Evolutionary conservation across 331 rosid genomes (phyloP), one percentile per base, ranked within the genome.

Genomic region (Quercus phellos): DNA sequence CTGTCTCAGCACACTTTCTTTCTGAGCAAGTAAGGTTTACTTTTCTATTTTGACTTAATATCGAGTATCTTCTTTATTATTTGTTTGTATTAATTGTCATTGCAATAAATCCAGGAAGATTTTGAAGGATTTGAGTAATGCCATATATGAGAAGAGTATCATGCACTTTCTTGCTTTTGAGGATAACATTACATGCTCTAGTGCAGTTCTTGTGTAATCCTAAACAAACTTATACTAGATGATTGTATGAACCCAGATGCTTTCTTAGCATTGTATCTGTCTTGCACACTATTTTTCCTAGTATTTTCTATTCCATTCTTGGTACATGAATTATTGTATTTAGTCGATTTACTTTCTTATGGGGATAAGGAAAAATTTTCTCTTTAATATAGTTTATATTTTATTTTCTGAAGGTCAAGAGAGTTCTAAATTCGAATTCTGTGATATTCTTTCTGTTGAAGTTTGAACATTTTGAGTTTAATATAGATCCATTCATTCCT

Each of bases 1-100:
- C 96, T 77, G 98, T 95, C 80, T 95, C 98, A 0, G 90, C 99
- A 18, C 96, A 93, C 82, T 95, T 95, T 83, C 98, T 95, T 74
- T 93, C 98, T 21, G 98, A 95, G 88, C 97, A 92, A 94, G 99
- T 90, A 80, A 86, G 72, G 74, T 63, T 68, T 78, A 32, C n/a
- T 35, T 11, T 72, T 63, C 13, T 29, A 32, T 74, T 59, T 69
- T 79, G 75, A 72, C 50, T 53, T 32, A 73, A 77, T 80, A 58
- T 78, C 74, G 43, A 61, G 74, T 35, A 59, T 64, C 51, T 81
- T 6, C 29, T n/a, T 13, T 67, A 22, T 74, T 53, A 66, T 56
- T 35, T 34, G 51, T 71, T 76, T 72, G 66, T 69, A 42, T 76
- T 76, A 14, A 32, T 76, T 34, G 32, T 81, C 72, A 46, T 60